Evolutionary conservation across 2,329 filamentous ascomycete species (phyloP).

Genomic region (Sphaerulina musiva): DNA sequence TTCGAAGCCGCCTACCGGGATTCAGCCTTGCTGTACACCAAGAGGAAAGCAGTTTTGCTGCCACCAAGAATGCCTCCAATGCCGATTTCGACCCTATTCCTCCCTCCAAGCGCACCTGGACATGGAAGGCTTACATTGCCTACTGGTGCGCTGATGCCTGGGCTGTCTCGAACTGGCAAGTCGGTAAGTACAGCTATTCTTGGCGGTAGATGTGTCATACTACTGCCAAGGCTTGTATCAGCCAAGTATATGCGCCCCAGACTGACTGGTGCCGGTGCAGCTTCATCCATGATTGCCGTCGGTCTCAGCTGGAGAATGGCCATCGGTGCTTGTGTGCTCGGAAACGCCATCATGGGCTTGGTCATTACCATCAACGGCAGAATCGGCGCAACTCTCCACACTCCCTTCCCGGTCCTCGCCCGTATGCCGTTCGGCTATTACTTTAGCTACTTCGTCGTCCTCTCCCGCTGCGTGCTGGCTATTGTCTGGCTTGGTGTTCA

Average conservation of each 20-base stretch:
- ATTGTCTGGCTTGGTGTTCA: constrained; percentile 32
- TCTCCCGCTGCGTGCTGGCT: constrained; percentile 29
- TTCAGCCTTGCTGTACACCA: constrained; percentile 33
- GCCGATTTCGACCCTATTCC: constrained; percentile 37
- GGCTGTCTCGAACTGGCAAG: constrained; percentile 37
- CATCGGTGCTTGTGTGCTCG: constrained; percentile 34
- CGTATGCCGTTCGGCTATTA: constrained; percentile 53
- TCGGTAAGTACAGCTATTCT: constrained; percentile 23
- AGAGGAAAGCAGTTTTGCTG: constrained; percentile 34
- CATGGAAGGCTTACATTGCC: constrained; percentile 31
- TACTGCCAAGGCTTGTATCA: neutral
- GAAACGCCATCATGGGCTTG: constrained; percentile 25
- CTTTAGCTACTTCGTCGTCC: constrained; percentile 36
- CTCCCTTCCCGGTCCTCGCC: constrained; percentile 51
- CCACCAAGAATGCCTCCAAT: constrained; percentile 32
- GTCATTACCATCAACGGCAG: constrained; percentile 47
- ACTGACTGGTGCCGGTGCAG: constrained; percentile 23
- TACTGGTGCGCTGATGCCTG: constrained; percentile 40
- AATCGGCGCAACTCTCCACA: constrained; percentile 50
- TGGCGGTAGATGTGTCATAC: neutral
- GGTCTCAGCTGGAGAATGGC: constrained; percentile 53
- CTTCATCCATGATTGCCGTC: constrained; percentile 45
- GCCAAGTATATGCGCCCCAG: neutral
- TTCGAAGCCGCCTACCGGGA: constrained; percentile 23
- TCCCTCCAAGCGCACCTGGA: constrained; percentile 36